These are phyloP conservation scores for Lasiosphaeris hirsuta DNA, from an alignment of 495 filamentous ascomycete species.

Conservation along the genomic window DNA sequence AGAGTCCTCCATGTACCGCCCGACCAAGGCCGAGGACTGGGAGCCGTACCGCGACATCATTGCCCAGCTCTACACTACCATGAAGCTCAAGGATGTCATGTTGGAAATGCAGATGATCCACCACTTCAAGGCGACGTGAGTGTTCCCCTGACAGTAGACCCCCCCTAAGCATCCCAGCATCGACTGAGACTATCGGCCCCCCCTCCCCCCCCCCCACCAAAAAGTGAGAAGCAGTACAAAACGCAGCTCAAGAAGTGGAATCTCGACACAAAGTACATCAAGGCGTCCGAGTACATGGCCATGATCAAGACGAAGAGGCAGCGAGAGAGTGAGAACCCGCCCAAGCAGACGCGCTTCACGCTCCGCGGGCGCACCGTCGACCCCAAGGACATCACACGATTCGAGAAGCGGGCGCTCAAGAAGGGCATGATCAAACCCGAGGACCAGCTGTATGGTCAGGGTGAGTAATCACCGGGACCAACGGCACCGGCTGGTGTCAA, in stretches of 20 bases:
- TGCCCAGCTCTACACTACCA: slow-evolving; percentile 30
- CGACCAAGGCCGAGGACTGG: slow-evolving; percentile 37
- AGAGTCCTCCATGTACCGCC: slow-evolving; percentile 17
- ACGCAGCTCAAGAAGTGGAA: slow-evolving; percentile 40
- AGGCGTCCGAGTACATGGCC: slow-evolving; percentile 36
- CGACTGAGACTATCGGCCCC: not conserved
- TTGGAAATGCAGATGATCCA: slow-evolving; percentile 27
- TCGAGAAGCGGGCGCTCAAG: slow-evolving; percentile 34
- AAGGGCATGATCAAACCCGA: slow-evolving; percentile 27
- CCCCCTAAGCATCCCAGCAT: not conserved
- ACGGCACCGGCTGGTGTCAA: not conserved
- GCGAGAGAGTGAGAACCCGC: slow-evolving; percentile 24
- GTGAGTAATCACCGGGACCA: slow-evolving; percentile 1
- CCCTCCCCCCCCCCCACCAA: no score
- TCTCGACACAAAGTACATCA: slow-evolving; percentile 40
- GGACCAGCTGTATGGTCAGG: slow-evolving; percentile 8
- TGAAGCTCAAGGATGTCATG: slow-evolving; percentile 38
- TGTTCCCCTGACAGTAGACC: not conserved
- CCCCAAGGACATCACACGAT: slow-evolving; percentile 34
- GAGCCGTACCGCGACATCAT: slow-evolving; percentile 35
- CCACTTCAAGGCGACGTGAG: slow-evolving; percentile 38
- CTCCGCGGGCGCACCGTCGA: slow-evolving; percentile 32
- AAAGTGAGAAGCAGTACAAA: slow-evolving; percentile 37
- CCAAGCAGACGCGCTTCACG: slow-evolving; percentile 31
- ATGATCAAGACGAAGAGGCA: slow-evolving; percentile 34